Conservation (phyloP, 1,284 basidiomycete species). For the Abortiporus biennis region DNA sequence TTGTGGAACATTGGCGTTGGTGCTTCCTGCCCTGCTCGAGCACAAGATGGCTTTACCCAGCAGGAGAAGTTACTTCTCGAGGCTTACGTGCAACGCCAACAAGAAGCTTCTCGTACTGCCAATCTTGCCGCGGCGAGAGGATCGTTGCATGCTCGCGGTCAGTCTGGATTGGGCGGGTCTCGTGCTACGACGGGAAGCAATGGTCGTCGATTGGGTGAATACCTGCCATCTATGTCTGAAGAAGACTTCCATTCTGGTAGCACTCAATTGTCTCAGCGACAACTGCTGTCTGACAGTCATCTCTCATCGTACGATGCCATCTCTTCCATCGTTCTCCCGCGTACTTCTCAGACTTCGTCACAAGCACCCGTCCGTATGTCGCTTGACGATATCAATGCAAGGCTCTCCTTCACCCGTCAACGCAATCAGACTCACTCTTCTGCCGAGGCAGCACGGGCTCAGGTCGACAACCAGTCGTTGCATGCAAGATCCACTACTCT, state of each 20-base stretch:
- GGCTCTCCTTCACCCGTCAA: constrained; percentile 15
- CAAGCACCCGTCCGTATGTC: constrained; percentile 12
- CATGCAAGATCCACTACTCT: constrained; percentile 23
- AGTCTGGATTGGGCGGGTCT: neutral
- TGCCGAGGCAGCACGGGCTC: constrained; percentile 11
- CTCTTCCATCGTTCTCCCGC: constrained; percentile 6
- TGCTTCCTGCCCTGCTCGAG: constrained; percentile 8
- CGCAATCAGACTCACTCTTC: constrained; percentile 23
- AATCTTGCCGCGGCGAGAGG: neutral
- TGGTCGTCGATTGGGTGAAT: constrained; percentile 17
- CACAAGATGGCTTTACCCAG: constrained; percentile 52
- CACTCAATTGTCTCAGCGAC: too few species aligned
- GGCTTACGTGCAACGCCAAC: constrained; percentile 36
- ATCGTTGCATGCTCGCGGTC: neutral
- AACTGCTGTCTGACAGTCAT: too few species aligned
- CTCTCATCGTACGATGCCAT: too few species aligned
- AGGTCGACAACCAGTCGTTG: constrained; percentile 12
- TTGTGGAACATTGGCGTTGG: neutral
- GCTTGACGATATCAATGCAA: constrained; percentile 12
- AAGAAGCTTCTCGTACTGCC: constrained; percentile 9
- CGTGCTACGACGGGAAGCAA: neutral
- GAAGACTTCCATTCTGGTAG: constrained; percentile 35
- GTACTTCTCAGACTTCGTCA: constrained; percentile 1
- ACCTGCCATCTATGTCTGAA: constrained; percentile 28
- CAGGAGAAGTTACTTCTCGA: constrained; percentile 63